Evolutionary conservation across 2,329 filamentous ascomycete species (phyloP).

Genomic region (Diaporthe sp.): DNA sequence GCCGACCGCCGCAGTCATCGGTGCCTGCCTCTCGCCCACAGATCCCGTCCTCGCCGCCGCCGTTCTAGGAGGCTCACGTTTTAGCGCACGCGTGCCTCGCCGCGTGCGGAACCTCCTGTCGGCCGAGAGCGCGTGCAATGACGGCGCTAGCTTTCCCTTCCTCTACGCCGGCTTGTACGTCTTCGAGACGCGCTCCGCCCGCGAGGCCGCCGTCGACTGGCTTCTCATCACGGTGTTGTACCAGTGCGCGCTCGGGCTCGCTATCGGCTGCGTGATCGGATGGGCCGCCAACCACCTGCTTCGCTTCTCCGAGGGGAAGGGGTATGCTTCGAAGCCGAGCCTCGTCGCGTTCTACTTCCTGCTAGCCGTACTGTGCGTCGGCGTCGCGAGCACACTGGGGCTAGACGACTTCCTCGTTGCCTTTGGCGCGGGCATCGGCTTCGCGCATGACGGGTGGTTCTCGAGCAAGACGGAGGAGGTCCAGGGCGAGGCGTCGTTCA

Average conservation of each 20-base stretch:
- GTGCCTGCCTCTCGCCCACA: conserved; percentile 77
- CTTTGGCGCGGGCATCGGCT: conserved; percentile 44
- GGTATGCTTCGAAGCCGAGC: conserved; percentile 33
- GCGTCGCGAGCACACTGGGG: conserved; percentile 44
- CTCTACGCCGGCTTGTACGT: conserved; percentile 32
- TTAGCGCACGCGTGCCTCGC: conserved; percentile 76
- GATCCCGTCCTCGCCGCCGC: conserved; percentile 78
- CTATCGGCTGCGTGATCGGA: conserved; percentile 73
- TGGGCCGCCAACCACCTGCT: conserved; percentile 72
- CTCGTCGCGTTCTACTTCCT: conserved; percentile 46
- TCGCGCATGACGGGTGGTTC: conserved; percentile 37
- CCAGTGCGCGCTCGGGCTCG: conserved; percentile 72
- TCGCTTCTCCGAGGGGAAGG: conserved; percentile 33
- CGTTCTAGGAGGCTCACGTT: conserved; percentile 61
- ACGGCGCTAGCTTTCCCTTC: conserved; percentile 38
- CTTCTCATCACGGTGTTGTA: conserved; percentile 78
- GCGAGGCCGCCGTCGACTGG: conserved; percentile 72
- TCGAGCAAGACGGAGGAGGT: conserved; percentile 38
- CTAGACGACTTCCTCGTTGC: conserved; percentile 47
- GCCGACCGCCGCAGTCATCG: conserved; percentile 73
- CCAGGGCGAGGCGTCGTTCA: conserved; percentile 41
- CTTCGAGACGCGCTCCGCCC: conserved; percentile 38
- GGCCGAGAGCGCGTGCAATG: conserved; percentile 75
- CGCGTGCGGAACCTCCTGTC: conserved; percentile 73
- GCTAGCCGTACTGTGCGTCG: conserved; percentile 45